These are phyloP conservation scores for Puccinia coronata DNA, from an alignment of 1,284 basidiomycete genomes.

Conservation along the genomic window DNA sequence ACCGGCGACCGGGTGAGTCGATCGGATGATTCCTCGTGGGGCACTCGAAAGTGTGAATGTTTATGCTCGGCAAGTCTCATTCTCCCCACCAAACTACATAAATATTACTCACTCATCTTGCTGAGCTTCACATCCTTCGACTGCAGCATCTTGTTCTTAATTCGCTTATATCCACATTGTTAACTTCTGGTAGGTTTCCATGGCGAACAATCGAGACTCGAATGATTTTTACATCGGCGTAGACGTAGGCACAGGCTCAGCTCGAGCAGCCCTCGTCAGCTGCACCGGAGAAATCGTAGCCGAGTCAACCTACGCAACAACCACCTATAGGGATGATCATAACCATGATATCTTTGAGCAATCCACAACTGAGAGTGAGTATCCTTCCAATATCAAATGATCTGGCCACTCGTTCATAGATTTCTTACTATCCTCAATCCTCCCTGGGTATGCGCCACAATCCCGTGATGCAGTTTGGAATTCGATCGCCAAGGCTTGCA, in stretches of 20 bases:
- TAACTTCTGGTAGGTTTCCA: background rate
- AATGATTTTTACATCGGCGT: conserved; percentile 46
- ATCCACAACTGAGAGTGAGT: conserved; percentile 63
- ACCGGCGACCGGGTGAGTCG: no score
- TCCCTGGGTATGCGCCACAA: background rate
- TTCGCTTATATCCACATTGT: no score
- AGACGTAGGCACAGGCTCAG: conserved; percentile 78
- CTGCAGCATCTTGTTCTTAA: background rate
- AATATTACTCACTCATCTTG: no score
- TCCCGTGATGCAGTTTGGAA: conserved; percentile 67
- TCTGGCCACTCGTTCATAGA: background rate
- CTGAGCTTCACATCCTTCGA: no score
- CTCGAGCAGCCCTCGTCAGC: conserved; percentile 79
- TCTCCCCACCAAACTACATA: no score
- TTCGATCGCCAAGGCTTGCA: conserved; percentile 71
- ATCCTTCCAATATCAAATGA: background rate
- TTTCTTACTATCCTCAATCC: background rate
- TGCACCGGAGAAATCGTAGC: conserved; percentile 75
- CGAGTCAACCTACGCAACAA: conserved; percentile 74
- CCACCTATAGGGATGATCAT: conserved; percentile 77
- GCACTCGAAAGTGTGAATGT: no score
- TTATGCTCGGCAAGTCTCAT: no score
- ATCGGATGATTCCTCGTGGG: no score
- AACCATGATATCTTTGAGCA: conserved; percentile 96
- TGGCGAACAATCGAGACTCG: conserved; percentile 1